Conservation (phyloP, 208 protist species). For the Wallacemonas sp. region DNA sequence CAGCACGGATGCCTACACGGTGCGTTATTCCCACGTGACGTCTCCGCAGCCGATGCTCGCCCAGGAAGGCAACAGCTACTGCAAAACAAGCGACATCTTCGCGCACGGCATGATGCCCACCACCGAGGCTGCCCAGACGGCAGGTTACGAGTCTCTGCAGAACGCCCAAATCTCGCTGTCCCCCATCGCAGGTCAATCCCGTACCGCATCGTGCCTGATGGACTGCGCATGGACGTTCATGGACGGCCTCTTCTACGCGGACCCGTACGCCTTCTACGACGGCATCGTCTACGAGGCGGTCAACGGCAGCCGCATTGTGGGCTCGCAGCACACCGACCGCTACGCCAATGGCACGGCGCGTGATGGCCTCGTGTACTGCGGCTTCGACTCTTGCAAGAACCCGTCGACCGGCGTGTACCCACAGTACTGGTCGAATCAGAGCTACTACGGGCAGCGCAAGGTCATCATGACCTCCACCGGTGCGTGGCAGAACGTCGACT, state of each 20-base stretch:
- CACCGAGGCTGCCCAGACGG: slow-evolving; percentile 28
- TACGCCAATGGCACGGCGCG: not conserved
- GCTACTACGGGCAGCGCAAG: slow-evolving; percentile 49
- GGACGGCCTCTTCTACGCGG: slow-evolving; percentile 49
- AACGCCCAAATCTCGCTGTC: slow-evolving; percentile 25
- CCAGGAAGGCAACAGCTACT: slow-evolving; percentile 31
- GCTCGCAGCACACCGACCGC: slow-evolving; percentile 17
- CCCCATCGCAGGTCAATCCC: slow-evolving; percentile 48
- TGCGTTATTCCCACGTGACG: slow-evolving; percentile 35
- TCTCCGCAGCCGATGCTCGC: slow-evolving; percentile 7
- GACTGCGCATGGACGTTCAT: slow-evolving; percentile 60
- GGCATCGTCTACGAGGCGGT: slow-evolving; percentile 38
- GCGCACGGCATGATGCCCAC: slow-evolving; percentile 70
- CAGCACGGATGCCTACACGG: slow-evolving; percentile 35
- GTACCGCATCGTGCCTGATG: slow-evolving; percentile 38
- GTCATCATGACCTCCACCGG: slow-evolving; percentile 34
- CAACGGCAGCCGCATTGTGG: slow-evolving; percentile 16
- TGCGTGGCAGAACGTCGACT: slow-evolving; percentile 47
- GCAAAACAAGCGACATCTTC: slow-evolving; percentile 24
- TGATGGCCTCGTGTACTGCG: slow-evolving; percentile 13
- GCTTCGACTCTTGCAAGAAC: slow-evolving; percentile 34
- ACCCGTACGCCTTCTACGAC: slow-evolving; percentile 51
- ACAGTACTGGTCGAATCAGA: slow-evolving; percentile 39
- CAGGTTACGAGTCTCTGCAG: slow-evolving; percentile 19
- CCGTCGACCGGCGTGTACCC: slow-evolving; percentile 25